These are phyloP conservation scores for Hsuehochloa calcarea DNA, from an alignment of 176 grass and related monocot genomes.

Conservation along the genomic window DNA sequence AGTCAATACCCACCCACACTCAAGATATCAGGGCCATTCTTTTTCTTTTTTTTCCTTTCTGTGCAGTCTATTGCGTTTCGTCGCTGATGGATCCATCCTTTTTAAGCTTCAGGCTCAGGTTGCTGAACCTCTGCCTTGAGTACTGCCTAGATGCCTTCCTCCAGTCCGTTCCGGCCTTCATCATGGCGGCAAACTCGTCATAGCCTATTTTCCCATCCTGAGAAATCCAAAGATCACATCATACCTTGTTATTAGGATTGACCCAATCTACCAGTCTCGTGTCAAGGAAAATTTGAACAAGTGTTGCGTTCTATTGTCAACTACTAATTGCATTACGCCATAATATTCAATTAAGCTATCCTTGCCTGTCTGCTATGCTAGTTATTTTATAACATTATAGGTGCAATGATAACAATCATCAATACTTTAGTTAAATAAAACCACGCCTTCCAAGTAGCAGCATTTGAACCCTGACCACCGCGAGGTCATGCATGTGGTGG, in stretches of 20 bases:
- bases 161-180: conserved; percentile 94
- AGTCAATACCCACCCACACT: not conserved
- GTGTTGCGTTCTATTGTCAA: conserved; percentile 7
- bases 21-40: not conserved
- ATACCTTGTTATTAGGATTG: conserved; percentile 11
- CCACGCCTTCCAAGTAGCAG: not conserved
- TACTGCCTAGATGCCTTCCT: conserved; percentile 92
- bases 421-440: conserved; percentile 8
- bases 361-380: not conserved
- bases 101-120: conserved; percentile 65
- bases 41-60: not conserved
- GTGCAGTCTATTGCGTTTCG: conserved; percentile 3
- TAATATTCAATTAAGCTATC: conserved; percentile 6
- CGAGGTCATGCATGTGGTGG: not conserved
- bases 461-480: conserved; percentile 13
- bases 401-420: not conserved
- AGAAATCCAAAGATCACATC: not conserved
- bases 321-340: not conserved
- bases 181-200: conserved; percentile 70
- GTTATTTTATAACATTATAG: conserved; percentile 8
- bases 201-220: conserved; percentile 91
- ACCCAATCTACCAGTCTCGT: not conserved
- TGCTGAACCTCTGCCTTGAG: conserved; percentile 78
- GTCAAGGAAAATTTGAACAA: not conserved
- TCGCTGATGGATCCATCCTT: conserved; percentile 53